Evolutionary conservation across 2,329 filamentous ascomycete species (phyloP).

Genomic region (Colletotrichum truncatum): DNA sequence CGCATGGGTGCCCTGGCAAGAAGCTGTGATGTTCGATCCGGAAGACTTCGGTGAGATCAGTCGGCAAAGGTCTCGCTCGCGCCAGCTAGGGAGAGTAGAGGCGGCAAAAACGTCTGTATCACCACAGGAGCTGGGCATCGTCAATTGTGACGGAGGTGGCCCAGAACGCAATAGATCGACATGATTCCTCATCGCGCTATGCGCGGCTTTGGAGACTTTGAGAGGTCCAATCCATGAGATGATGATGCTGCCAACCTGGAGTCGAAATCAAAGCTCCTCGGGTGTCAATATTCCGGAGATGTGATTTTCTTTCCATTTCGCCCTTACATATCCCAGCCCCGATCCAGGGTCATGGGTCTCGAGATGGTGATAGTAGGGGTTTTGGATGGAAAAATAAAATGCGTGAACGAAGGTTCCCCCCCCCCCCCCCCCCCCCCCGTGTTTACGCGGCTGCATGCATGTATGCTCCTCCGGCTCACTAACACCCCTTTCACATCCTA

Average conservation of each 20-base stretch:
- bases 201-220: neutral
- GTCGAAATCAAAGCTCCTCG: neutral
- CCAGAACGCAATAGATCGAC: constrained; percentile 15
- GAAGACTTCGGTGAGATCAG: neutral
- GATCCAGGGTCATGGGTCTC: neutral
- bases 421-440: too few species aligned
- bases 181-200: neutral
- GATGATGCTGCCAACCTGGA: neutral
- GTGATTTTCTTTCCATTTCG: neutral
- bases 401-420: too few species aligned
- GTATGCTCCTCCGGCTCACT: neutral
- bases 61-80: neutral
- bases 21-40: neutral
- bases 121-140: neutral
- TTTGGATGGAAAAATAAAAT: neutral
- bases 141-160: constrained; percentile 7
- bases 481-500: neutral
- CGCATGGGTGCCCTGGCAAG: neutral
- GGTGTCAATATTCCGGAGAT: neutral
- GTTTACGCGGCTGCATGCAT: neutral
- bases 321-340: constrained; percentile 2
- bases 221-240: neutral
- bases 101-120: neutral
- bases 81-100: neutral
- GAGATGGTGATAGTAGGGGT: neutral